Base-by-base conservation (phyloP, 2,329 filamentous ascomycete species). In the Aureobasidium mangrovei region DNA sequence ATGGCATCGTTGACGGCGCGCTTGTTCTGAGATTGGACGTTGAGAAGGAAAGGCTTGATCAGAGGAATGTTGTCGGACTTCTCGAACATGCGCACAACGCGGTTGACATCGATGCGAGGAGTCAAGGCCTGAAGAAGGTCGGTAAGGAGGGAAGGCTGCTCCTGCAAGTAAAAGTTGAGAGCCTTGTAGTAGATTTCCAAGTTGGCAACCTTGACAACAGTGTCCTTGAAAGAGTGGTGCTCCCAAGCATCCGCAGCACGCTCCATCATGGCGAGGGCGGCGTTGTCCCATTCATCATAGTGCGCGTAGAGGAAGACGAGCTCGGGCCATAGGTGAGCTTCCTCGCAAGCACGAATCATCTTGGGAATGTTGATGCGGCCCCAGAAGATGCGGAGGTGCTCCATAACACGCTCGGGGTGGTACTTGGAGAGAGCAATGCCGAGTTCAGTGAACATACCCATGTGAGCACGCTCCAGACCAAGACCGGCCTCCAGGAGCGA, bases 141-240 rank as follows among this genome's bases (percentile, higher is more conserved):
- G n/a, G 93, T 98, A 60, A 98, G 76, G 43, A 98, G 80, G 9
- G 91, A 88, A 33, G 93, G 93, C 70, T 98, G 93, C 73, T 98
- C 89, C 74, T 97, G 89, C 39, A 98, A 82, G 71, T 97, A 97
- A 74, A 96, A 96, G 76, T 91, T 95, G 67, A 97, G 80, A 29
- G 88, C 89, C 53, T 91, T 88, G 79, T 98, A 98, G 77, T 97
- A 98, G 65, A 98, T 98, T 73, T 98, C 94, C 66, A 98, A 75
- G 74, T 98, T 98, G 65, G 91, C 88, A 61, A 96, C 91, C 81
- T 98, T 98, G 74, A 95, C 84, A 55, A 95, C 80, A 49, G 95
- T 97, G 68, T 98, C 94, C 79, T 98, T 98, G 84, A 98, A 98
- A 46, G 94, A 93, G 70, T 96, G 90, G 74, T 98, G 93, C 71